Evolutionary conservation across 345 rosid species (phyloP).

Genomic region (Turnera subulata): DNA sequence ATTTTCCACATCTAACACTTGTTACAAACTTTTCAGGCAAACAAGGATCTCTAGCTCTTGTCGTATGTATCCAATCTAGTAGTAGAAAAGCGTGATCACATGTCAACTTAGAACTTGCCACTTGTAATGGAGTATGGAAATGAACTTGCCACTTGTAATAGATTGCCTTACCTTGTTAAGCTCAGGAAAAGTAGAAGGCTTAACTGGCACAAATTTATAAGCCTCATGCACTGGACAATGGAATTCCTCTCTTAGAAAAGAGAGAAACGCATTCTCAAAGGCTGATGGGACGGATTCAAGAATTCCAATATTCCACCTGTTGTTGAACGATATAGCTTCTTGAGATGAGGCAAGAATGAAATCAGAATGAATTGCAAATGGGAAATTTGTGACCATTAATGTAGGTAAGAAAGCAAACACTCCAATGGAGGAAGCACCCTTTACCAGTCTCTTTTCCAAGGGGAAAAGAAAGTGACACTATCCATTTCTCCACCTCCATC

Average conservation of each 20-base stretch:
- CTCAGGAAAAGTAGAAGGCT: neutral
- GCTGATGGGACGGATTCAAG: slow-evolving; percentile 4
- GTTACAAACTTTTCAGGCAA: no score
- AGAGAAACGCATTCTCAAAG: neutral
- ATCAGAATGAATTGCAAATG: no score
- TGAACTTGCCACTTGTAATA: neutral
- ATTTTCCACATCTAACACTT: slow-evolving; percentile 1
- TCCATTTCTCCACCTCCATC: slow-evolving; percentile 13
- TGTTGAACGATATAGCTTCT: neutral
- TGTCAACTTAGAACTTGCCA: no score
- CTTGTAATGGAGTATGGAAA: neutral
- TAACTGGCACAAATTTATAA: no score
- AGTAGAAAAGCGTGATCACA: slow-evolving; percentile 4
- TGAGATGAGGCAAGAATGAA: no score
- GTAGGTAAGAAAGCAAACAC: no score
- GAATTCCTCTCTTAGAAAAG: neutral
- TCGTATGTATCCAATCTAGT: slow-evolving; percentile 2
- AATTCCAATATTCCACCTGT: slow-evolving; percentile 14
- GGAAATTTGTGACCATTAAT: no score
- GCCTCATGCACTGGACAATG: neutral
- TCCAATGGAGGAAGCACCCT: slow-evolving; percentile 15
- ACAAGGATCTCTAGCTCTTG: neutral
- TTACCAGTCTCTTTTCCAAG: no score
- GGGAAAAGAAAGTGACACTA: slow-evolving; percentile 9
- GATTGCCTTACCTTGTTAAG: no score